Base-by-base conservation (phyloP, 805 yeast species). In the Candida schatavii region DNA sequence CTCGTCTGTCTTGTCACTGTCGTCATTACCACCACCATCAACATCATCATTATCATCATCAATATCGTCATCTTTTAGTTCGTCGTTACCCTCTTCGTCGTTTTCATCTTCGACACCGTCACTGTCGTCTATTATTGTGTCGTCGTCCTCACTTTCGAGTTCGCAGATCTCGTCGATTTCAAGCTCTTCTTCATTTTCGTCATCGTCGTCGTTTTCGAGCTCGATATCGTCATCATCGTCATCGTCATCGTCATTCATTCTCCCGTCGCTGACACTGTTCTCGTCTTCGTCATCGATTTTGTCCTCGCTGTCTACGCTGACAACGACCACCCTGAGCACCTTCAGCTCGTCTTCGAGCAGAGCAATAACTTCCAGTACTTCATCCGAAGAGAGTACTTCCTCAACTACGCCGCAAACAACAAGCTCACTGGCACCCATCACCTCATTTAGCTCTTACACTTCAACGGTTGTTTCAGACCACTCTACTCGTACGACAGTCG, bases 401-500 rank as follows among this genome's bases (percentile, higher is more conserved):
- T 18, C 37, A 15, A 18, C 42, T 15, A 7, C 35, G 17, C 36
- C 43, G 14, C 15, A 38, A 10, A 14, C 46, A 18, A 23, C 44
- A 7, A 27, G 41, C 10, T 35, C 43, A 13, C 35, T 43, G 14
- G 29, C 36, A 19, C 26, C 44, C 13, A 20, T 23, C 29, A 21
- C 50, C 13, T 47, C 49, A 1, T 51, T 55, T 26, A 36, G 45
- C 32, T 41, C 51, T 10, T 41, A 40, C 18, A 25, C 28, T 21
- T 40, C 43, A 15, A 26, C 54, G 41, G 37, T 54, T 6, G 39
- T 26, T 13, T 15, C 36, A 15, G 43, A 53, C 20, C 66, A 62
- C 39, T 66, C 71, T 10, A 70, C 75, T 32, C 59, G 69, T 37
- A 70, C 74, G 17, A 65, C 74, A 1, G 54, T 67, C 17, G 54